Percentiles rank a stretch among this genome's conserved stretches.
Conservation (phyloP, 257 asterid genomes). For the Gentiana macrophylla region DNA sequence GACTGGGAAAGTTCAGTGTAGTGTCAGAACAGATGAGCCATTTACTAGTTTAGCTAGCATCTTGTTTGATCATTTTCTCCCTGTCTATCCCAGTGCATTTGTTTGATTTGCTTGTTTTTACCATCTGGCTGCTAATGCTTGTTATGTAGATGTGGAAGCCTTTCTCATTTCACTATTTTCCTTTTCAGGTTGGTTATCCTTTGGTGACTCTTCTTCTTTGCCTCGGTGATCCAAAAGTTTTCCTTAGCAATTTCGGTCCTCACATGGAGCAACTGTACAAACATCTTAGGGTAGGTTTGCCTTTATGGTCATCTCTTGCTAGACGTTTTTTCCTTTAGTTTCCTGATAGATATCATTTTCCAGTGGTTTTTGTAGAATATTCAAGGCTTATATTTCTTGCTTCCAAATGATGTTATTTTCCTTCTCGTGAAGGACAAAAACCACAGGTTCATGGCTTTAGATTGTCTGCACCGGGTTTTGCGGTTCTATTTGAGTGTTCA, state of each 20-base stretch:
- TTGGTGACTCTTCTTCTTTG: conserved; percentile 96
- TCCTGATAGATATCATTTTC: neutral
- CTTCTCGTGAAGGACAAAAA: conserved; percentile 72
- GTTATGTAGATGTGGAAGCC: neutral
- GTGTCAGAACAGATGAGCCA: no score
- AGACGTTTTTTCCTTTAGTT: neutral
- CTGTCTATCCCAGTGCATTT: no score
- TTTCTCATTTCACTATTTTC: conserved; percentile 7
- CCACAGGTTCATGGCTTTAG: conserved; percentile 98
- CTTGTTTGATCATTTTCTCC: no score
- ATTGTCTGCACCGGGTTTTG: conserved; percentile 91
- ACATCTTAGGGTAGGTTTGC: conserved; percentile 69
- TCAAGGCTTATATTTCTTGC: no score
- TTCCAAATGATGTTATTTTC: no score
- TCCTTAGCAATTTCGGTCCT: conserved; percentile 77
- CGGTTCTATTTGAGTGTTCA: conserved; percentile 94
- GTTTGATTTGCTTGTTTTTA: no score
- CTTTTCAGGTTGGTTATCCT: conserved; percentile 83
- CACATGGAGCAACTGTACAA: conserved; percentile 98
- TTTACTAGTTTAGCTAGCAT: no score
- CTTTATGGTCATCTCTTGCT: neutral
- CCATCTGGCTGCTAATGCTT: neutral
- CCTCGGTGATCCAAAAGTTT: conserved; percentile 89
- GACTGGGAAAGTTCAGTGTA: no score
- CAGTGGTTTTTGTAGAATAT: no score